Evolutionary conservation across 2,329 filamentous ascomycete species (phyloP), one percentile per base, ranked within the genome.

Genomic region (Grosmannia clavigera): DNA sequence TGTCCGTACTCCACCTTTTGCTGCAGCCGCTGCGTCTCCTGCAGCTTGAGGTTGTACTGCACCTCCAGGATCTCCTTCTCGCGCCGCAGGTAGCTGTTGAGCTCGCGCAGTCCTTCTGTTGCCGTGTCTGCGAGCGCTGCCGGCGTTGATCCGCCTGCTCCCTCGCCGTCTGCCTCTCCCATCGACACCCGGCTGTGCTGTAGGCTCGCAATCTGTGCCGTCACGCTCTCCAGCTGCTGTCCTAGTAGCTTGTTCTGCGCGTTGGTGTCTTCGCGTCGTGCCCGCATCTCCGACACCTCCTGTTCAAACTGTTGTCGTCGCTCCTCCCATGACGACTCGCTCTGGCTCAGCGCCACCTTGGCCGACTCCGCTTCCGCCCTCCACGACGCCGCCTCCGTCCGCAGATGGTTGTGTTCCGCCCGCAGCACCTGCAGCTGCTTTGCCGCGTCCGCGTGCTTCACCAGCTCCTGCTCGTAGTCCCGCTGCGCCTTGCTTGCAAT

Each of bases 21-120:
- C 68, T 92, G 89, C 51, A 96, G 74, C 59, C 94, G 85, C 73
- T 95, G 95, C 59, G 84, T 81, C 73, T 99, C 94, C 67, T 95
- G 90, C 0, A 85, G 80, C 67, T 92, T 92, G 53, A 97, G 79
- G 66, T 96, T 92, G 67, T 91, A 88, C 68, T 97, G 92, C n/a
- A 96, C 90, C 67, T 99, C 92, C 10, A 96, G 81, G 65, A 99
- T 97, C 70, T 97, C 94, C 77, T 97, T 99, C 74, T 99, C 95
- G 51, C 90, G 87, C 54, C 92, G 87, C 63, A 99, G 77, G 71
- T 94, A 99, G 63, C 83, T 87, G 73, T 95, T 95, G 60, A 99
- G 83, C 68, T 97, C 92, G 63, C 94, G 88, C 11, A 96, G 81
- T 58, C 88, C 89, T 65, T 90, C 88, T 11, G 85, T 76, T 50